Evolutionary conservation across 148 eudicot species (phyloP), one percentile per base, ranked within the genome.

Genomic region (Mesembryanthemum crystallinum): DNA sequence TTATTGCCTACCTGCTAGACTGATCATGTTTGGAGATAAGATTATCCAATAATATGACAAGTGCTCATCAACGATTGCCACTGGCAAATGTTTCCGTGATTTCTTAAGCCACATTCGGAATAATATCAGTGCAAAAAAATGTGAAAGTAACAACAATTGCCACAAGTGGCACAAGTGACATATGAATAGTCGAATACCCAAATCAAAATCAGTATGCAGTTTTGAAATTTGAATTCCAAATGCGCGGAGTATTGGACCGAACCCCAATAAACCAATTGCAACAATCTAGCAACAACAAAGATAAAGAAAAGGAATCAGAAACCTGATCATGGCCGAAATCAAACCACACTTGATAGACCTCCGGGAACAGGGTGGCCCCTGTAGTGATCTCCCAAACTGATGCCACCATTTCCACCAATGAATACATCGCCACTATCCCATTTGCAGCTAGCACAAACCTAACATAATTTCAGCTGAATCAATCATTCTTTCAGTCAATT

Each of bases 301-400:
- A 71, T 8, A 25, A 27, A 58, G 17, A 32, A 27, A n/a, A 43
- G 43, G 33, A 70, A 49, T 4, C 21, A 70, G 55, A 25, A 45
- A 88, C 97, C 94, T 90, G 97, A 87, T 92, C 94, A 69, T 92
- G 97, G 77, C 88, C 86, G 69, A 92, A 92, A 78, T 92, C 97
- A 54, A 92, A 92, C 94, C 97, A 90, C 57, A 92, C 85, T 79
- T 92, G 97, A 61, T 86, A 65, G 72, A 87, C 71, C 76, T 92
- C 97, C 4, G 97, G 97, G 13, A 92, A 81, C 8, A 92, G 58
- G 15, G 97, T 92, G 73, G 76, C 75, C 7, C 87, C 89, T 2
- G 91, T 85, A 0, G 90, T 83, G 43, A 92, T 88, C 79, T 92
- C 97, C 97, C 94, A 90, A 73, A 87, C 91, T 3, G 94, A 69